These are phyloP conservation scores for Jatropha curcas DNA, from an alignment of 345 rosid species.

Conservation along the genomic window DNA sequence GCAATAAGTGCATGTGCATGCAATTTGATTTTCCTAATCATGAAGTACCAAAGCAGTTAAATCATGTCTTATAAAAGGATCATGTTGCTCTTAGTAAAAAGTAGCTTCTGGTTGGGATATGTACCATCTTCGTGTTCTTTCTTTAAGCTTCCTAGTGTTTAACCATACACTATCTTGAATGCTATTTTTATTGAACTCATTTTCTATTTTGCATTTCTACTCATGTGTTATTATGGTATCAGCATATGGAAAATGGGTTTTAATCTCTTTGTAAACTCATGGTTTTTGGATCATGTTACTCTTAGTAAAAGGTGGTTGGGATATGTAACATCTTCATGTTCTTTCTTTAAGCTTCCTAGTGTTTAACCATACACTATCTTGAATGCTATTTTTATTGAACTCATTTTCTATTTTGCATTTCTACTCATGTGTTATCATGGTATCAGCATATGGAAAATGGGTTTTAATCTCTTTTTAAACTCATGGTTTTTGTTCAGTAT, in stretches of 20 bases:
- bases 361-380: background rate
- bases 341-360: background rate
- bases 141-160: background rate
- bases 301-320: too few species aligned
- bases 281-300: background rate
- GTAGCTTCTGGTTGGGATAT: background rate
- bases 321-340: background rate
- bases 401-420: too few species aligned
- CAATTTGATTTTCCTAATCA: too few species aligned
- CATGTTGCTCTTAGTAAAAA: too few species aligned
- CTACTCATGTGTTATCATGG: background rate
- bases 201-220: too few species aligned
- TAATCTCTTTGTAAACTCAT: background rate
- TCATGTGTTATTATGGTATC: background rate
- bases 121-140: background rate
- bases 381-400: background rate
- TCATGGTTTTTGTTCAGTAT: background rate
- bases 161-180: background rate
- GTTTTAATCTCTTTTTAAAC: background rate
- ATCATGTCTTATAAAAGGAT: too few species aligned
- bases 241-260: background rate
- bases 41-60: too few species aligned
- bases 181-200: too few species aligned
- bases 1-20: too few species aligned
- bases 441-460: background rate